Evolutionary conservation across 805 yeast species (phyloP).

Genomic region (Hanseniaspora lindneri): DNA sequence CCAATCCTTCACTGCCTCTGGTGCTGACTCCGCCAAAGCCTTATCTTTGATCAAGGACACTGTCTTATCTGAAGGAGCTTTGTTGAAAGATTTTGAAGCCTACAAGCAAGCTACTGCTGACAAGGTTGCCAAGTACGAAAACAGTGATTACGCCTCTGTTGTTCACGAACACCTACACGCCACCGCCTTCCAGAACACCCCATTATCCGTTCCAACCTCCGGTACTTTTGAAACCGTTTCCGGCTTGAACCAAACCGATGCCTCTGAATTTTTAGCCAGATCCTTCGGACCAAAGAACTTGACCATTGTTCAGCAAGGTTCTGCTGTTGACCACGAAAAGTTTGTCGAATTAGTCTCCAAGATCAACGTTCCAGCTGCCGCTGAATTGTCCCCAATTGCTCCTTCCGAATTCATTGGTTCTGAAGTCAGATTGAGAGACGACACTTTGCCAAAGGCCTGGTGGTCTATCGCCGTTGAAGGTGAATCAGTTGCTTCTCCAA

Average conservation of each 20-base stretch:
- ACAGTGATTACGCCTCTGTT: slow-evolving; percentile 39
- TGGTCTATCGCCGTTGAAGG: slow-evolving; percentile 64
- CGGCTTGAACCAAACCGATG: slow-evolving; percentile 47
- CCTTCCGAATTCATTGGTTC: slow-evolving; percentile 69
- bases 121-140: slow-evolving; percentile 45
- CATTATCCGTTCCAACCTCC: slow-evolving; percentile 60
- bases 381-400: slow-evolving; percentile 40
- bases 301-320: slow-evolving; percentile 47
- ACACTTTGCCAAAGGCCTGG: slow-evolving; percentile 71
- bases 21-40: slow-evolving; percentile 37
- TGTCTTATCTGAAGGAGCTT: slow-evolving; percentile 39
- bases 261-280: slow-evolving; percentile 42
- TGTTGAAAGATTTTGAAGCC: slow-evolving; percentile 19
- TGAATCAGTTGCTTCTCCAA: slow-evolving; percentile 51
- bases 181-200: slow-evolving; percentile 78
- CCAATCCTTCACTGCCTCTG: slow-evolving; percentile 46
- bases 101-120: slow-evolving; percentile 28
- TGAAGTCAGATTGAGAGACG: slow-evolving; percentile 80
- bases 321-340: slow-evolving; percentile 57
- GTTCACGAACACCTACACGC: slow-evolving; percentile 67
- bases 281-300: slow-evolving; percentile 52
- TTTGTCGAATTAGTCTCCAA: slow-evolving; percentile 55
- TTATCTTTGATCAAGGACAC: slow-evolving; percentile 33
- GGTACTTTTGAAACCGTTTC: slow-evolving; percentile 61
- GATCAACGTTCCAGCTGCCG: slow-evolving; percentile 32